Evolutionary conservation across 257 asterid genomes (phyloP), one percentile per base, ranked within the genome.

Genomic region (Asclepias syriaca): DNA sequence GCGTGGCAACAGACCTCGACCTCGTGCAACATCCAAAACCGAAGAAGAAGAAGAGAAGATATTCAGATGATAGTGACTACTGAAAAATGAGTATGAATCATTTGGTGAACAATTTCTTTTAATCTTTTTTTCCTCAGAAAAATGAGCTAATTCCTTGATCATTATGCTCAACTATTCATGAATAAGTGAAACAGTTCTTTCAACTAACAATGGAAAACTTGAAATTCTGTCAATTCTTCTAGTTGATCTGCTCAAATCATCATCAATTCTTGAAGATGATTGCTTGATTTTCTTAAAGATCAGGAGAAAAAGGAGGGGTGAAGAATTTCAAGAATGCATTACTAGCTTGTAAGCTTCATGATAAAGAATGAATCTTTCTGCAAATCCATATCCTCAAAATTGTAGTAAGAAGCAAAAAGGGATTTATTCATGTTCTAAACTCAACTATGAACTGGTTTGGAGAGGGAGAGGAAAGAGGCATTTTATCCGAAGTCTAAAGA

Each of bases 41-140:
- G 75, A 71, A 40, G 91, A 34, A 34, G 39, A 34, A 34, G 39
- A 82, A 64, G 88, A 34, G 39, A 82, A 64, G 88, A 53, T 87
- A 73, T 74, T 79, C 90, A 0, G 93, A 90, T 51, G 88, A 79
- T 29, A 85, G 84, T 87, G 93, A 90, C 11, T 58, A 68, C 65
- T 75, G 74, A 72, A 34, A 2, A 34, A 74, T 66, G 60, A 68
- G 54, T 34, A 59, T 4, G 34, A 48, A 15, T 68, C 22, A 29
- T 58, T 18, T 13, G 51, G 58, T 27, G 6, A 68, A 68, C 27
- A 32, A 57, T 29, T 34, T 49, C 64, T 63, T 21, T 34, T 37
- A n/a, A n/a, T n/a, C n/a, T n/a, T n/a, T n/a, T n/a, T n/a, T n/a
- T n/a, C n/a, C n/a, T 8, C 46, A 1, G 27, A 3, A 18, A 46